Base-by-base conservation (phyloP, 257 asterid species). In the Henckelia pumila region DNA sequence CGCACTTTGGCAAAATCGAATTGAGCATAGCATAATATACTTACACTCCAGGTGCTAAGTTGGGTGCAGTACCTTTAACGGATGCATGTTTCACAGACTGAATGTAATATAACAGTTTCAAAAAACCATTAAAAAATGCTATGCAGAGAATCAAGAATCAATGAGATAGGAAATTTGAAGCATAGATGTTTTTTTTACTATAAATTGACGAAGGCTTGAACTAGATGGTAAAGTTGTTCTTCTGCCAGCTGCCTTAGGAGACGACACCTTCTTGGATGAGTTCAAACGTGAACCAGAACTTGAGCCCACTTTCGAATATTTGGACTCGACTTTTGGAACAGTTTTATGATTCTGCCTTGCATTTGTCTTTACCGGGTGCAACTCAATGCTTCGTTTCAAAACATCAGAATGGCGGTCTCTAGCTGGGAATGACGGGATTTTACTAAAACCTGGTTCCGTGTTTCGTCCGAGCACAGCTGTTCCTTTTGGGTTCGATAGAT, bases 371-470 rank as follows among this genome's bases (percentile, higher is more conserved):
- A 33, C 63, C 3, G 82, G 69, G 59, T 33, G 40, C 63, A 21
- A 70, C 62, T 85, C 88, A 16, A 66, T 64, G 62, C 91, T 85
- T 69, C 73, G 74, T 72, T 61, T 82, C 71, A 64, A 80, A 59
- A 76, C 74, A 64, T 82, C 81, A 8, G 70, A 28, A 58, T 65
- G 64, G 71, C 63, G 66, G 32, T 67, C 76, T 61, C 64, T 64
- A 5, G 80, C 57, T 22, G 82, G 85, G 49, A 80, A 77, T 1
- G 85, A 80, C 17, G 75, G 63, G 56, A 77, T 77, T 56, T 78
- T 78, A 17, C 71, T 49, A 59, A 73, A 50, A 52, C 77, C 73
- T 21, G 77, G 76, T 64, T 71, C 64, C 16, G 56, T 44, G 5
- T 68, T 73, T 37, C 61, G 72, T 56, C 68, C 65, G 26, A 76